Base-by-base conservation (phyloP, 768 basidiomycete genomes). In the Trametes gibbosa region DNA sequence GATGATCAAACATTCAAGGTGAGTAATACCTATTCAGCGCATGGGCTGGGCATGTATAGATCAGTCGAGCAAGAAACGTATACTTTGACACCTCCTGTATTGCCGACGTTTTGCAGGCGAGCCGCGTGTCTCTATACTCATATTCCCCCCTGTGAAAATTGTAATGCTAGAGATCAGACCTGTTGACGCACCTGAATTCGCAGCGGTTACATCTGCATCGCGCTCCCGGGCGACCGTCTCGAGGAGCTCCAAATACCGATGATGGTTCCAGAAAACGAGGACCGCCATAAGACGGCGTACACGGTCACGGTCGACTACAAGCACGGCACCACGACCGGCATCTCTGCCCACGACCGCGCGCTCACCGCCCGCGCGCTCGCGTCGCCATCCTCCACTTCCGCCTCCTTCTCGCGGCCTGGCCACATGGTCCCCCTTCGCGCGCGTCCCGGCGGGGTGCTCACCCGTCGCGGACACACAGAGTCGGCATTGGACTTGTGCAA, bases 1-100 rank as follows among this genome's bases (percentile, higher is more conserved):
- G 93, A 90, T 99, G 83, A 95, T 99, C 71, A 89, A 90, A 69
- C 87, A 95, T 71, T 92, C 94, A 0, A 97, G 94, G 96, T 95
- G 51, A 72, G 42, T 19, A 34, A 19, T 21, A 16, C n/a, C n/a
- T 23, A 5, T 50, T 7, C 19, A 37, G 14, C 14, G 19, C 25
- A 27, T 6, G 13, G 4, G 10, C 21, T 8, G 13, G 19, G 19
- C 10, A 24, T 13, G 19, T 10, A 23, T 21, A 45, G 43, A n/a
- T 7, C 23, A 12, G 12, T 19, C 6, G 7, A 13, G 43, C 37
- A n/a, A 24, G 50, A 7, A 43, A n/a, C n/a, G n/a, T n/a, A n/a
- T n/a, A n/a, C n/a, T n/a, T 25, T 2, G 6, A 37, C 10, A 25
- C 8, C 50, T 51, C 19, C 43, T 17, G 45, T 16, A n/a, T n/a